Evolutionary conservation across 306 rosid species (phyloP).

Genomic region (Quercus wislizeni): DNA sequence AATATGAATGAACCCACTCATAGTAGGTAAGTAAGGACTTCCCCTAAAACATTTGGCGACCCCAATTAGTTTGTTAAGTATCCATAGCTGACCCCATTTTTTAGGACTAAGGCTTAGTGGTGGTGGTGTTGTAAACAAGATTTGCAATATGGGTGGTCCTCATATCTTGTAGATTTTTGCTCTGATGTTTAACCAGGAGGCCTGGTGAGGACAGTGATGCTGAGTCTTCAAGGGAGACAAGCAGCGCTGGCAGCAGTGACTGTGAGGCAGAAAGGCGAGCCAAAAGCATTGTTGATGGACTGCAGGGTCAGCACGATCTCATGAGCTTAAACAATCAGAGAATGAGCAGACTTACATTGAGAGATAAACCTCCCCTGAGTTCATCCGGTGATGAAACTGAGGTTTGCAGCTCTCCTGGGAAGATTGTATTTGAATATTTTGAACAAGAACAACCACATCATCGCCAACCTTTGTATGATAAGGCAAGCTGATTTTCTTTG

Average conservation of each 20-base stretch:
- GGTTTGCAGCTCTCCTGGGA: conserved; percentile 28
- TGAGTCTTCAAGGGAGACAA: conserved; percentile 43
- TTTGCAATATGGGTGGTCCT: neutral
- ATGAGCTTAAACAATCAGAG: conserved; percentile 24
- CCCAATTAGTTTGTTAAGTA: too few species aligned
- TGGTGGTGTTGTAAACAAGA: neutral
- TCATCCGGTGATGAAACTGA: conserved; percentile 46
- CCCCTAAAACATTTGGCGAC: too few species aligned
- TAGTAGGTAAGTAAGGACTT: too few species aligned
- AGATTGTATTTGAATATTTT: conserved; percentile 42
- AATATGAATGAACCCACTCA: too few species aligned
- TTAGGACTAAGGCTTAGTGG: too few species aligned
- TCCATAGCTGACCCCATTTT: too few species aligned
- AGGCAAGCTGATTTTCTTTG: conserved; percentile 34
- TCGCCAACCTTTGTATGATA: conserved; percentile 53
- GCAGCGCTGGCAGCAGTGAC: conserved; percentile 46
- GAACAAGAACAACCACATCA: conserved; percentile 46
- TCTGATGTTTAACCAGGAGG: conserved; percentile 30
- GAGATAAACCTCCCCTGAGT: conserved; percentile 29
- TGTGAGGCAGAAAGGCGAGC: conserved; percentile 38
- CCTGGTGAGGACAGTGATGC: conserved; percentile 40
- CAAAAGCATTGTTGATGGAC: conserved; percentile 27
- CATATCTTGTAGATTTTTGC: conserved; percentile 4
- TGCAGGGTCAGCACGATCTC: conserved; percentile 18
- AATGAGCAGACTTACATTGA: conserved; percentile 31